A percentile compares a stretch with the other conserved stretches of the same genome.
phyloP scores from a whole-genome alignment of 129 eudicot species.

The Ambrosia trifida region DNA sequence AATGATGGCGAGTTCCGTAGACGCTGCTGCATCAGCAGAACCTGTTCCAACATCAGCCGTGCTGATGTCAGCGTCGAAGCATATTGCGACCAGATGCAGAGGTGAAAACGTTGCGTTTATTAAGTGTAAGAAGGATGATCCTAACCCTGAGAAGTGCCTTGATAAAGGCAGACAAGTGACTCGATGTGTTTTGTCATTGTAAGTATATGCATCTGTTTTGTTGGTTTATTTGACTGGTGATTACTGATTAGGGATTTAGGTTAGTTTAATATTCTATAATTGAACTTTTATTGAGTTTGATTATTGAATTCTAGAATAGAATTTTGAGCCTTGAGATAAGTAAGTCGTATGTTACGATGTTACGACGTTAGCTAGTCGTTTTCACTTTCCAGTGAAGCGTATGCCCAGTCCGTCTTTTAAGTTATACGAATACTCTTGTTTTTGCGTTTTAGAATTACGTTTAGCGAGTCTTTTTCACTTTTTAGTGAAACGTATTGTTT shows the following conservation, averaged over 20 bases:
- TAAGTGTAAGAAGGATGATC: slow-evolving; percentile 92
- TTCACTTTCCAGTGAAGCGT: no score
- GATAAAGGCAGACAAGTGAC: slow-evolving; percentile 86
- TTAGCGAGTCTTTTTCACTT: neutral
- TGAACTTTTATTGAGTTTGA: neutral
- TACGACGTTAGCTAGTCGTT: neutral
- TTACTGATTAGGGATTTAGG: neutral
- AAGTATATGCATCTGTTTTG: slow-evolving; percentile 34
- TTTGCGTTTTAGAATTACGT: neutral
- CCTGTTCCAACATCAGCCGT: slow-evolving; percentile 84
- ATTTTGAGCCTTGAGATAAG: neutral
- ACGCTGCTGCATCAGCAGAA: slow-evolving; percentile 54
- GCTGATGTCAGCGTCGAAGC: slow-evolving; percentile 81
- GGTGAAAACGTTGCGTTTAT: slow-evolving; percentile 74
- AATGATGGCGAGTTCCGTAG: slow-evolving; percentile 50
- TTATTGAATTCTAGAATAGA: neutral
- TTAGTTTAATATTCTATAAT: neutral
- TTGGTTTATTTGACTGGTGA: neutral
- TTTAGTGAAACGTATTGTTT: slow-evolving; percentile 5
- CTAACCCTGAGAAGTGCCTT: slow-evolving; percentile 93
- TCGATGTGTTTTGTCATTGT: slow-evolving; percentile 85
- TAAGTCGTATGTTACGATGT: neutral
- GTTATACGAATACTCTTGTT: neutral
- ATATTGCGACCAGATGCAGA: slow-evolving; percentile 72
- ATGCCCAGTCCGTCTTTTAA: neutral